Evolutionary conservation across 2,329 filamentous ascomycete genomes (phyloP).

Genomic region (Zasmidium angulare): DNA sequence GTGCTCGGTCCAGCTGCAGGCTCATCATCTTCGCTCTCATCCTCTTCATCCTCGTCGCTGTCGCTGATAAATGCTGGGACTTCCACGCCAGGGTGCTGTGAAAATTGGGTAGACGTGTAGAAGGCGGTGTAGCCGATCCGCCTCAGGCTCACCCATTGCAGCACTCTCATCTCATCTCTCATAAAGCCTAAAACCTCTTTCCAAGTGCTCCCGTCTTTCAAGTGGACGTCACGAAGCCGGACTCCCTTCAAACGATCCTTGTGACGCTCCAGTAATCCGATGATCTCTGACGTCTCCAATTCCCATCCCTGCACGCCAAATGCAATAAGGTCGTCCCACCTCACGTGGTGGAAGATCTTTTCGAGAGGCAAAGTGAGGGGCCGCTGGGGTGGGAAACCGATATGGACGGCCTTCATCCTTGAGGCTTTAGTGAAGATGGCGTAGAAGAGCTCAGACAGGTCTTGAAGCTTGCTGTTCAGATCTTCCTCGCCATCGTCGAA

Average conservation of each 20-base stretch:
- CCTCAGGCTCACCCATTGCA: constrained; percentile 64
- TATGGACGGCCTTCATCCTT: constrained; percentile 62
- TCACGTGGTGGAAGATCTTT: constrained; percentile 61
- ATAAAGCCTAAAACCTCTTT: constrained; percentile 59
- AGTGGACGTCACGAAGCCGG: constrained; percentile 59
- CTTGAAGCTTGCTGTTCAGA: constrained; percentile 57
- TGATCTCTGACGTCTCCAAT: constrained; percentile 60
- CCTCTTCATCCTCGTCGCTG: constrained; percentile 12
- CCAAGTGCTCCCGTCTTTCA: constrained; percentile 62
- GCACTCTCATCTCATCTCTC: constrained; percentile 54
- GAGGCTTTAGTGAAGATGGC: constrained; percentile 59
- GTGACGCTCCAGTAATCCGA: constrained; percentile 57
- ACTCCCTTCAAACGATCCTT: constrained; percentile 58
- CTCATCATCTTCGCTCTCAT: constrained; percentile 20
- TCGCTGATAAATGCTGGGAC: constrained; percentile 44
- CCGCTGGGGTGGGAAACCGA: constrained; percentile 61
- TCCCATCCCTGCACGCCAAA: constrained; percentile 67
- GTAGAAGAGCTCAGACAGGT: constrained; percentile 58
- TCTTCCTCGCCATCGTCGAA: constrained; percentile 61
- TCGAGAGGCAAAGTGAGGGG: constrained; percentile 60
- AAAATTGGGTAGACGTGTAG: constrained; percentile 50
- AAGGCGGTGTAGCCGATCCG: constrained; percentile 60
- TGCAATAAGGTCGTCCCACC: constrained; percentile 61
- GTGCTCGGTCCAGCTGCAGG: neutral
- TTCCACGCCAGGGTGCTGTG: constrained; percentile 45